Percentiles rank a stretch among this genome's conserved stretches.
These are phyloP conservation scores for Phytophthora syringae DNA, from an alignment of 352 stramenopile species.

Conservation along the genomic window DNA sequence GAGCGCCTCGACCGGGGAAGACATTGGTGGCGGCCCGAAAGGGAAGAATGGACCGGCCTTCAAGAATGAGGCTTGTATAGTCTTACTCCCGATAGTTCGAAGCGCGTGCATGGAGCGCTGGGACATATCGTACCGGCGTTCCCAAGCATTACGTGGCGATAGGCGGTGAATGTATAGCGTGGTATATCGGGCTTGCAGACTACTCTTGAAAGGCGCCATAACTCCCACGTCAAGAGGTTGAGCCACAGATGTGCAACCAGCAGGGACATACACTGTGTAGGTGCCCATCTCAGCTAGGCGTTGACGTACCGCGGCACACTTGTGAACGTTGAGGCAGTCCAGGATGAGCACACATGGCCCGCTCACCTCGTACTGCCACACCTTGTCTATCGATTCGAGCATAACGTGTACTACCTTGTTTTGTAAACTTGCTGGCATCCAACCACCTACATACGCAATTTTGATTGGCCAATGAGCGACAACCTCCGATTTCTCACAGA, in stretches of 20 bases:
- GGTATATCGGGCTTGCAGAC: background rate
- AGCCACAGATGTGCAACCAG: background rate
- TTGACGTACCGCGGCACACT: background rate
- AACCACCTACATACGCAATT: too few species aligned
- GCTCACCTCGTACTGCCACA: constrained; percentile 1
- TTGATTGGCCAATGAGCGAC: too few species aligned
- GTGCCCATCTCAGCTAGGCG: background rate
- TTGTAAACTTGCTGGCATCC: too few species aligned
- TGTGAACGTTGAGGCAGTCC: background rate
- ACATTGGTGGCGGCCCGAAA: too few species aligned
- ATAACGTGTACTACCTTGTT: background rate
- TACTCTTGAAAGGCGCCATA: background rate
- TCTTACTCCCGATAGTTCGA: background rate
- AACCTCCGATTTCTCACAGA: too few species aligned
- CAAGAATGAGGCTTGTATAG: too few species aligned
- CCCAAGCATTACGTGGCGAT: background rate
- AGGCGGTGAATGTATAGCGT: background rate
- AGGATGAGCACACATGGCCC: background rate
- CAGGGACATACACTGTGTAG: background rate
- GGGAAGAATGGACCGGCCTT: too few species aligned
- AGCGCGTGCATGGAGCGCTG: background rate
- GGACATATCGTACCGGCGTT: background rate
- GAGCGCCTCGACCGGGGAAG: too few species aligned
- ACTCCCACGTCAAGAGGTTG: background rate
- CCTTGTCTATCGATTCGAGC: background rate